A percentile compares a stretch with the other conserved stretches of the same genome.
phyloP scores from a whole-genome alignment of 225 moss, liverwort and hornwort genomes.

The Antitrichia curtipendula region DNA sequence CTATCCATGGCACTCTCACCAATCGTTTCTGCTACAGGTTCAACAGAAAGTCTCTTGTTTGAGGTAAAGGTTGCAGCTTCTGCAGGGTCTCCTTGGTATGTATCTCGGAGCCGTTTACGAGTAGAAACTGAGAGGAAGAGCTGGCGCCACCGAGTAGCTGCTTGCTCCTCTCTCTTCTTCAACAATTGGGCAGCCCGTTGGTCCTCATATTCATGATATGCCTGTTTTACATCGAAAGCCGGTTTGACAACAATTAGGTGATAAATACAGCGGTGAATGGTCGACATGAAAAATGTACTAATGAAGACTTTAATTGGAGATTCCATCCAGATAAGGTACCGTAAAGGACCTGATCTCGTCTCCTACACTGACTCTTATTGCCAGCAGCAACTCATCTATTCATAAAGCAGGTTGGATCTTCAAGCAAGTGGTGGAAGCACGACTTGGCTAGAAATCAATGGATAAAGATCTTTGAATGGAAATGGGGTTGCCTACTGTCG shows the following conservation, averaged over 20 bases:
- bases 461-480: neutral
- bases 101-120: constrained; percentile 44
- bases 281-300: neutral
- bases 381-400: neutral
- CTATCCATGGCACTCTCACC: neutral
- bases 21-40: neutral
- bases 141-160: constrained; percentile 46
- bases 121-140: constrained; percentile 44
- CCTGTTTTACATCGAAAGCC: neutral
- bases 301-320: neutral
- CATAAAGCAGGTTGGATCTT: neutral
- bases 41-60: neutral
- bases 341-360: neutral
- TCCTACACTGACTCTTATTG: neutral
- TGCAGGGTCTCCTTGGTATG: constrained; percentile 35
- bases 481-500: neutral
- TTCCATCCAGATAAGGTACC: neutral
- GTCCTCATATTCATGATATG: constrained; percentile 33
- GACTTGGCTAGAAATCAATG: neutral
- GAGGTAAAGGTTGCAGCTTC: constrained; percentile 16
- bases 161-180: constrained; percentile 49
- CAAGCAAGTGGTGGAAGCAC: neutral
- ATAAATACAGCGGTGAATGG: neutral
- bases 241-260: neutral
- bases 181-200: constrained; percentile 21